phyloP scores from a whole-genome alignment of 805 yeast genomes.

The Vanderwaltozyma verrucispora region DNA sequence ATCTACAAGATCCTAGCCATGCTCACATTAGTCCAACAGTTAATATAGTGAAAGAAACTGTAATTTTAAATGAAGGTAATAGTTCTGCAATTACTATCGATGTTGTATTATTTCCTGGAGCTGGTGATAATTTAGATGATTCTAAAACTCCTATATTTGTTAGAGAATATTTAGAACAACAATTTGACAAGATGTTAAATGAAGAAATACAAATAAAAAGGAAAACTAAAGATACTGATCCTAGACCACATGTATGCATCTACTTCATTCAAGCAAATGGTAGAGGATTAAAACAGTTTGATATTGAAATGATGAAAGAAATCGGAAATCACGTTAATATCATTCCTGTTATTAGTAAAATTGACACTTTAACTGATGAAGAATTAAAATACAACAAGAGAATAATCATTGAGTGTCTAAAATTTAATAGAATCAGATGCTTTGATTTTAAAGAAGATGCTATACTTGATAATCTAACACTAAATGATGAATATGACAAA shows the following conservation, averaged over 20 bases:
- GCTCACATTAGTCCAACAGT: slow-evolving; percentile 1
- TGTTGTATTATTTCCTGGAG: slow-evolving; percentile 61
- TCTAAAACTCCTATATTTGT: slow-evolving; percentile 39
- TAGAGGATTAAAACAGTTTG: slow-evolving; percentile 36
- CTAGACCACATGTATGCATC: slow-evolving; percentile 66
- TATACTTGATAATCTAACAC: slow-evolving; percentile 9
- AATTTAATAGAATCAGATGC: slow-evolving; percentile 43
- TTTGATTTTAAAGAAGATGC: slow-evolving; percentile 66
- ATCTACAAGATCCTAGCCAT: background rate
- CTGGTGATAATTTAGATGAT: slow-evolving; percentile 66
- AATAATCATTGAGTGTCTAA: slow-evolving; percentile 45
- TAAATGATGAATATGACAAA: slow-evolving; percentile 18
- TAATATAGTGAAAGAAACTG: background rate
- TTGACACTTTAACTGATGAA: slow-evolving; percentile 63
- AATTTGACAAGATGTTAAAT: slow-evolving; percentile 59
- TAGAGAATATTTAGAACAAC: slow-evolving; percentile 52
- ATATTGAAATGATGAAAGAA: slow-evolving; percentile 57
- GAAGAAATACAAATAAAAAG: slow-evolving; percentile 70
- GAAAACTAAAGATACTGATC: slow-evolving; percentile 60
- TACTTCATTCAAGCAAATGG: slow-evolving; percentile 63
- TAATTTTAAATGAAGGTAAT: slow-evolving; percentile 41
- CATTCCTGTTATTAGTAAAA: slow-evolving; percentile 71
- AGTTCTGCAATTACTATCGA: slow-evolving; percentile 40
- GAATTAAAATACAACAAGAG: slow-evolving; percentile 48
- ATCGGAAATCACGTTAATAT: slow-evolving; percentile 68